Evolutionary conservation across 768 basidiomycete species (phyloP).

Genomic region (Clitopilus hobsonii): DNA sequence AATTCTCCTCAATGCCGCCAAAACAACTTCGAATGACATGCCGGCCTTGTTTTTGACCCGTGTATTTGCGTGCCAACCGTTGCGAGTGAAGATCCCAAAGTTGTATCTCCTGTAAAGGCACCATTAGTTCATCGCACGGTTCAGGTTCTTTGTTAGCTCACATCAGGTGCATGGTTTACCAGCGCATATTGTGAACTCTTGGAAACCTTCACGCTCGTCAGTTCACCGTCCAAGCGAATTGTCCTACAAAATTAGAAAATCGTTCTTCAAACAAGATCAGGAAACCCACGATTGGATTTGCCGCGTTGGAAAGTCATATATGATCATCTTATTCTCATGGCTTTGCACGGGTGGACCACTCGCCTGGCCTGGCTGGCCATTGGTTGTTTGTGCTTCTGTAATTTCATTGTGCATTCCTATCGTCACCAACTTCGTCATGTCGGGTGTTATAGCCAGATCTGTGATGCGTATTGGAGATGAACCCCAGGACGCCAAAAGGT

Average conservation of each 20-base stretch:
- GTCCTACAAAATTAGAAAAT: slow-evolving; percentile 37
- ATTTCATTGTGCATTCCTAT: slow-evolving; percentile 52
- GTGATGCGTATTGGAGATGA: slow-evolving; percentile 74
- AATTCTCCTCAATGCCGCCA: slow-evolving; percentile 84
- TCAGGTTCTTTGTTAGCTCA: slow-evolving; percentile 31
- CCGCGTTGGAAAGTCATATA: slow-evolving; percentile 72
- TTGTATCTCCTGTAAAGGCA: slow-evolving; percentile 70
- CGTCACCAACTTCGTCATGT: slow-evolving; percentile 79
- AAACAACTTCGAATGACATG: slow-evolving; percentile 93
- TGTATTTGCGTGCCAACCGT: slow-evolving; percentile 72
- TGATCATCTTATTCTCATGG: slow-evolving; percentile 56
- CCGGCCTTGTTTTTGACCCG: slow-evolving; percentile 78
- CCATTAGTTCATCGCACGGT: slow-evolving; percentile 10
- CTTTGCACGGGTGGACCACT: slow-evolving; percentile 8
- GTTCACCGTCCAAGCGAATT: slow-evolving; percentile 66
- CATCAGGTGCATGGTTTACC: slow-evolving; percentile 84
- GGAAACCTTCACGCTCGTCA: slow-evolving; percentile 86
- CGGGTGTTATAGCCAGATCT: slow-evolving; percentile 84
- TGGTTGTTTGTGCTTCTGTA: slow-evolving; percentile 6
- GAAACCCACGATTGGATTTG: slow-evolving; percentile 60
- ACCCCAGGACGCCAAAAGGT: slow-evolving; percentile 64
- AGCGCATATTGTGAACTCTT: slow-evolving; percentile 83
- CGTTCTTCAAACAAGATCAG: slow-evolving; percentile 5
- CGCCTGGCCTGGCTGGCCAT: slow-evolving; percentile 5
- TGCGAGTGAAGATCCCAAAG: slow-evolving; percentile 76